Base-by-base conservation (phyloP, 768 basidiomycete species). In the Infundibulicybe gibba region DNA sequence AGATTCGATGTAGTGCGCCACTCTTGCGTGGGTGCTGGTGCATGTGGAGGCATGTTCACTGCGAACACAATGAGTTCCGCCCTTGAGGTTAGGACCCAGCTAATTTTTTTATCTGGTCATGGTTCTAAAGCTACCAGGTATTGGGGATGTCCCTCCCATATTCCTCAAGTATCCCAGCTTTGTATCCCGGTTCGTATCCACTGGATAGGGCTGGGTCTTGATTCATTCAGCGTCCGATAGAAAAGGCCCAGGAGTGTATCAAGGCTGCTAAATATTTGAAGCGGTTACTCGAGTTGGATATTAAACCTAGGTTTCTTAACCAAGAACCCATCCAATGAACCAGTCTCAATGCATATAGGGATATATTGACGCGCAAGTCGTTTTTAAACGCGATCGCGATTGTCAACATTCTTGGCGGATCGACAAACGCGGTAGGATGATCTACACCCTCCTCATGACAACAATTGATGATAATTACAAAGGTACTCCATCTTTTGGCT, bases 61-160 rank as follows among this genome's bases (percentile, higher is more conserved):
- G 90, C 91, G 31, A 93, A 93, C 56, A 92, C 90, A 1, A 92
- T 93, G 90, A 88, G 87, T 51, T 84, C 87, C 35, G 84, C 79
- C 14, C 71, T 94, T 25, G 91, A 93, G 62, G 73, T 69, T n/a
- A 30, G 50, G 40, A 40, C 35, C 37, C 13, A 31, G 12, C 12
- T 43, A n/a, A 15, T 10, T 30, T n/a, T n/a, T n/a, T 34, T 9
- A 12, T 21, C 32, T 11, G 15, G 15, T 17, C 25, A 11, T n/a
- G 11, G 16, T 49, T 16, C 15, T 21, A 20, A 34, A 14, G 35
- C 2, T 13, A 25, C 19, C 40, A 72, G 66, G 87, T 81, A 5
- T 74, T 94, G 46, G 92, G 91, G 19, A 83, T 94, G 74, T 87
- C 88, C 11, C 68, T 93, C 40, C 91, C 90, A 0, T 92, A 87